These are phyloP conservation scores for Crithidia thermophila DNA, from an alignment of 208 protist genomes.

Conservation along the genomic window DNA sequence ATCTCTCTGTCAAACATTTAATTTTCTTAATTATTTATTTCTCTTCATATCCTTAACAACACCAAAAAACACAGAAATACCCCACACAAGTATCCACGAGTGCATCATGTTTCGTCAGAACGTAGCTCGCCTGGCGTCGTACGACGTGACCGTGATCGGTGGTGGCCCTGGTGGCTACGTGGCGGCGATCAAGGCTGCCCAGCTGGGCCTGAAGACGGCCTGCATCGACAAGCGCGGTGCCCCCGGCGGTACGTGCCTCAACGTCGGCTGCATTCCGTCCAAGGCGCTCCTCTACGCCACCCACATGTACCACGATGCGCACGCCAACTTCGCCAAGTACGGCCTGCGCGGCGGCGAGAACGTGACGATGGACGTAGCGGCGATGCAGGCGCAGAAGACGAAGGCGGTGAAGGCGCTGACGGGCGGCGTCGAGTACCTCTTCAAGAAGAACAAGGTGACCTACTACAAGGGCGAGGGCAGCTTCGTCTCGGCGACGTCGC, in stretches of 20 bases:
- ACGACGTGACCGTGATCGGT: slow-evolving; percentile 99
- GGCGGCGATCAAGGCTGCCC: slow-evolving; percentile 99
- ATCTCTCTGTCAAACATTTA: not conserved
- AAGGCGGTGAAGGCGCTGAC: slow-evolving; percentile 96
- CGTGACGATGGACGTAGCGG: slow-evolving; percentile 93
- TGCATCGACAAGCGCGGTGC: slow-evolving; percentile 99
- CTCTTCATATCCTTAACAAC: slow-evolving; percentile 2
- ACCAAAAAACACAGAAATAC: slow-evolving; percentile 22
- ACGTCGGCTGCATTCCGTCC: slow-evolving; percentile 99
- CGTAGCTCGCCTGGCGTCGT: slow-evolving; percentile 46
- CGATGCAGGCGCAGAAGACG: slow-evolving; percentile 98
- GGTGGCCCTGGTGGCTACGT: slow-evolving; percentile 99
- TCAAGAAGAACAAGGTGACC: slow-evolving; percentile 99
- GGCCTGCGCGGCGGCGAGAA: slow-evolving; percentile 87
- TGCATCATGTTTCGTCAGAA: slow-evolving; percentile 70
- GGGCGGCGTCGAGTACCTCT: slow-evolving; percentile 98
- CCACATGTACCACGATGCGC: slow-evolving; percentile 97
- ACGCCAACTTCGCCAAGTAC: slow-evolving; percentile 94
- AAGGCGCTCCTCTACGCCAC: slow-evolving; percentile 99
- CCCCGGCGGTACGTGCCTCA: slow-evolving; percentile 99
- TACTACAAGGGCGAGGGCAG: slow-evolving; percentile 96
- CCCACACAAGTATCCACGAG: not conserved
- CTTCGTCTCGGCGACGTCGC: slow-evolving; percentile 70
- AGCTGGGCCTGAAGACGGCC: slow-evolving; percentile 98
- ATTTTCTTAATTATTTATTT: not conserved